Evolutionary conservation across 805 yeast genomes (phyloP).

Genomic region (Hagleromyces aurorensis): DNA sequence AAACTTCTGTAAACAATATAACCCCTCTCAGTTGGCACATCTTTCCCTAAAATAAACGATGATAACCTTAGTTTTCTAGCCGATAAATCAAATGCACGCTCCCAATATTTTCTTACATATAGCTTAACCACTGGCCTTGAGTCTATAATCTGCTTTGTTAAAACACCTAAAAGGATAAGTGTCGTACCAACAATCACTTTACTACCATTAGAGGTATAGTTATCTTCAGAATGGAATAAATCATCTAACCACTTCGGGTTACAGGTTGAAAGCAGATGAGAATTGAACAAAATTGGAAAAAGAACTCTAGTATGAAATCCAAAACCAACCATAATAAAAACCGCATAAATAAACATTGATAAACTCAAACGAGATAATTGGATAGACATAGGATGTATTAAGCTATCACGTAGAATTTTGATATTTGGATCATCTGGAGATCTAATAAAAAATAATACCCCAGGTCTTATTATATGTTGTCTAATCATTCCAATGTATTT

Average conservation of each 20-base stretch:
- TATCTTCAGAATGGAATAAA: slow-evolving; percentile 8
- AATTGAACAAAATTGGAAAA: slow-evolving; percentile 32
- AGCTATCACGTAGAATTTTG: slow-evolving; percentile 77
- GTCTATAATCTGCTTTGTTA: slow-evolving; percentile 21
- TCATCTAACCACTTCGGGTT: slow-evolving; percentile 2
- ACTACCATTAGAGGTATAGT: slow-evolving; percentile 31
- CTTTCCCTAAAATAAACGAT: slow-evolving; percentile 65
- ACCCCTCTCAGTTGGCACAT: slow-evolving; percentile 65
- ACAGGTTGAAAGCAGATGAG: slow-evolving; percentile 14
- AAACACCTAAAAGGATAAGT: slow-evolving; percentile 3
- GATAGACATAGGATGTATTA: slow-evolving; percentile 62
- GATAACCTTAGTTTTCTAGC: slow-evolving; percentile 60
- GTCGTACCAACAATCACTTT: slow-evolving; percentile 9
- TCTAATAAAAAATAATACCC: slow-evolving; percentile 83
- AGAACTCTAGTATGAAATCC: slow-evolving; percentile 53
- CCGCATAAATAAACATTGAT: slow-evolving; percentile 67
- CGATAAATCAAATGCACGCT: slow-evolving; percentile 43
- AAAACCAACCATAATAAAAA: slow-evolving; percentile 66
- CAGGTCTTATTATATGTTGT: slow-evolving; percentile 64
- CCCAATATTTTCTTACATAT: slow-evolving; percentile 53
- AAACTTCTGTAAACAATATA: slow-evolving; percentile 46
- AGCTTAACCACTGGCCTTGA: slow-evolving; percentile 24
- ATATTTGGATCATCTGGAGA: slow-evolving; percentile 93
- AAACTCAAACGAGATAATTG: slow-evolving; percentile 68
- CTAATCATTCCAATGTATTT: slow-evolving; percentile 80